phyloP scores from a whole-genome alignment of 2,329 filamentous ascomycete species.

The Sporothrix mexicana region DNA sequence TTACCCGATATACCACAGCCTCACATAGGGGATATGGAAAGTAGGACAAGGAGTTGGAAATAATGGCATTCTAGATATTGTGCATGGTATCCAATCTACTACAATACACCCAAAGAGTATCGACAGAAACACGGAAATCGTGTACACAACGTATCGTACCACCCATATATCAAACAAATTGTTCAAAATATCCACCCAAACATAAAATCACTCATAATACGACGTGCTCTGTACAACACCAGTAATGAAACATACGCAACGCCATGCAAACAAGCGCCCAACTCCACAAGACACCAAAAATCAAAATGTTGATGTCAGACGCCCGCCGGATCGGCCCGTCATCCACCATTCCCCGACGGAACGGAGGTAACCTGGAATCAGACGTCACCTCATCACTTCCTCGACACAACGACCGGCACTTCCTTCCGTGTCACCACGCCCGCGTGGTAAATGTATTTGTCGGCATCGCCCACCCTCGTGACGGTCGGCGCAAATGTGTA shows the following conservation, averaged over 20 bases:
- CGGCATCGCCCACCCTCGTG: conserved; percentile 15
- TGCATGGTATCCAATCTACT: neutral
- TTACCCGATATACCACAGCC: no score
- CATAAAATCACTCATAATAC: neutral
- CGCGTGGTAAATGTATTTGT: conserved; percentile 34
- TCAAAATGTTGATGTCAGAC: neutral
- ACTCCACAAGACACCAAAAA: neutral
- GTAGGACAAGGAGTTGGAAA: neutral
- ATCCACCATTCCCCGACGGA: neutral
- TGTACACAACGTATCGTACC: neutral
- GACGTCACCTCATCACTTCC: neutral
- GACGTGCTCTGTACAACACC: no score
- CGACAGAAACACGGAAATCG: neutral
- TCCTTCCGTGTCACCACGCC: conserved; percentile 31
- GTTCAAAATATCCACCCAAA: neutral
- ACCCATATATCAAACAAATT: neutral
- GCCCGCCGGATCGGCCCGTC: neutral
- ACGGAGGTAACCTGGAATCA: neutral
- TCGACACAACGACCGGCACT: conserved; percentile 24
- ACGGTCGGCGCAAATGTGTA: conserved; percentile 29
- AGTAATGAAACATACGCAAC: neutral
- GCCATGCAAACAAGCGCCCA: neutral
- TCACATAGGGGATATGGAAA: no score
- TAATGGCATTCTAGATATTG: neutral
- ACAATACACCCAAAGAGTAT: neutral